Evolutionary conservation across 805 yeast species (phyloP), one percentile per base, ranked within the genome.

Genomic region (Yamadazyma paraphyllophila): DNA sequence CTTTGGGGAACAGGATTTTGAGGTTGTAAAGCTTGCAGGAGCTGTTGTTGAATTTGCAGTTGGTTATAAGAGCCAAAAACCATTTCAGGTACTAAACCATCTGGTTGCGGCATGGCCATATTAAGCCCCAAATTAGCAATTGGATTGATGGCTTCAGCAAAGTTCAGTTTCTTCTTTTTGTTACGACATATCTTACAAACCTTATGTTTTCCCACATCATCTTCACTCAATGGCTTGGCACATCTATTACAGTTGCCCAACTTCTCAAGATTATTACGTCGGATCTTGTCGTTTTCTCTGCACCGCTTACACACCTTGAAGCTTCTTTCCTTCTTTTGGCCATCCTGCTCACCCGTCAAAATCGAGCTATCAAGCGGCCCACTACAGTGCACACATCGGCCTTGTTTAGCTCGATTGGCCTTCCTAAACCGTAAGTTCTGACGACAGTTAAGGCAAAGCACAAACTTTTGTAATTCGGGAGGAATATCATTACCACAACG

Each of bases 241-340:
- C 88, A 83, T 43, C 88, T 69, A 56, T 80, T 81, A 56, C 88
- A 83, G 43, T 76, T 73, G 11, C 86, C 85, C 54, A 70, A 62
- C 47, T 72, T 73, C 55, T 81, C 87, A 48, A 82, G 61, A 41
- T 74, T 74, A 27, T 77, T 68, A 47, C 88, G 62, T 50, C 88
- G 67, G 39, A 76, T 63, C 56, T 77, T 80, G 57, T 82, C 88
- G 52, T 79, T 81, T 39, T 71, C 77, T 47, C 88, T 68, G 59
- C 88, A 83, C 50, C 86, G 65, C 48, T 73, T 66, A 57, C 88
- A 83, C n/a, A 83, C 88, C 57, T 82, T 82, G 61, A 67, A 82
- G 43, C 68, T 70, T 34, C 60, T 55, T 31, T 59, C 61, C 46
- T 56, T 58, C 27, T 40, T 43, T 2, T 15, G 20, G 47, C 55